Base-by-base conservation (phyloP, 1,284 basidiomycete species). In the Phellinidium pouzarii region DNA sequence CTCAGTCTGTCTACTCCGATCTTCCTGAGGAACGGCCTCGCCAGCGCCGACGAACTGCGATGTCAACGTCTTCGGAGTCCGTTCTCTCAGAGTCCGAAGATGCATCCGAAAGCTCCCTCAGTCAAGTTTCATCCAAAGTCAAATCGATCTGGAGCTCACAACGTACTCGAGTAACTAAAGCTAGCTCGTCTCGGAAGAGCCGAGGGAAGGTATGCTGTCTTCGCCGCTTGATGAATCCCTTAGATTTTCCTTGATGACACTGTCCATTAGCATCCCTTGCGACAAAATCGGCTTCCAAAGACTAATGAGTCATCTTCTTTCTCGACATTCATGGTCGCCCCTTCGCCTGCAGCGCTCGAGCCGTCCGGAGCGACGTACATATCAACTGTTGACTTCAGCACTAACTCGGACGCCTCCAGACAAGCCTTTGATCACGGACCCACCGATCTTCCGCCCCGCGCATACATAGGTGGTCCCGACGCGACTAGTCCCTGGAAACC, bases 341-440 rank as follows among this genome's bases (percentile, higher is more conserved):
- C 47, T 31, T 42, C 40, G 7, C 47, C 53, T 6, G 40, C 48
- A 31, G 19, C 22, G 11, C 29, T 23, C 23, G 53, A 54, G 27
- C 53, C 47, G 20, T 17, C 23, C 14, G 52, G 52, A 20, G 53
- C 48, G 12, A 54, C 53, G 40, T 54, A 54, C 40, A 54, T 54
- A 41, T 54, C 47, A 4, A 54, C 48, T 7, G 48, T 54, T 11
- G 34, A 54, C 48, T 50, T 54, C 22, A 29, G 37, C 23, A 12
- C 53, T 29, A 37, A 45, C 14, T n/a, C 44, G 17, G 48, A 50
- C 23, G 17, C 36, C 9, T 29, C 29, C 11, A 29, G 37, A n/a
- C 47, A 54, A 20, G 38, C 48, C 5, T 59, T 59, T 43, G 54
- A 58, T 31, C 56, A 58, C 50, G 56, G 54, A 5, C 59, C 59